Evolutionary conservation across 2,329 filamentous ascomycete species (phyloP).

Genomic region (Penicillium nordicum): DNA sequence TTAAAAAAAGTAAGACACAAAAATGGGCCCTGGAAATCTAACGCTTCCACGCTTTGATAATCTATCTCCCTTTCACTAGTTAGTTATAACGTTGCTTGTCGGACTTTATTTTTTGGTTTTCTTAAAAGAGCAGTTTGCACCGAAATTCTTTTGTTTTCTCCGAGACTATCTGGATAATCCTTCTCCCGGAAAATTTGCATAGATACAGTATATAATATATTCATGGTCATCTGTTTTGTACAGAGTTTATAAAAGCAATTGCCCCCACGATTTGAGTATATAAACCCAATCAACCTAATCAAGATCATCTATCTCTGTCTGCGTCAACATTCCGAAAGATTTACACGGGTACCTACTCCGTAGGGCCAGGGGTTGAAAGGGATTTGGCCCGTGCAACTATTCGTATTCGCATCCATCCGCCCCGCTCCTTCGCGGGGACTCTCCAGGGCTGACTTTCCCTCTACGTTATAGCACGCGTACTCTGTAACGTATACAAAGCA

Average conservation of each 20-base stretch:
- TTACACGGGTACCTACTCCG: background rate
- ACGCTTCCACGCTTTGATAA: background rate
- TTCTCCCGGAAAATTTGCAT: background rate
- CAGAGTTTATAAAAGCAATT: background rate
- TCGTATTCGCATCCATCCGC: constrained; percentile 23
- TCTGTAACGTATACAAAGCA: constrained; percentile 13
- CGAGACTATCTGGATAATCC: background rate
- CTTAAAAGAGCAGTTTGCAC: constrained; percentile 9
- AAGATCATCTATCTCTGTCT: background rate
- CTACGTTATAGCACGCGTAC: background rate
- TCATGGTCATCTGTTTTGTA: too few relatives aligned
- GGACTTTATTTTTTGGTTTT: background rate
- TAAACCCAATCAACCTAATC: background rate
- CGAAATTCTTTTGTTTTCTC: background rate
- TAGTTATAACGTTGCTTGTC: background rate
- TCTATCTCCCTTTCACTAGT: background rate
- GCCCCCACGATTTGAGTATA: background rate
- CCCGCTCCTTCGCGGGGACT: constrained; percentile 19
- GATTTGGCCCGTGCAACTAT: constrained; percentile 17
- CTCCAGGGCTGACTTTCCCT: constrained; percentile 2
- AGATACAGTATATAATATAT: background rate
- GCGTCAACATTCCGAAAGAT: background rate
- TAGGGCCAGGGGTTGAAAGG: background rate
- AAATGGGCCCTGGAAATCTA: constrained; percentile 6
- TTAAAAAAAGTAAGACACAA: background rate